Conservation (phyloP, 2,329 filamentous ascomycete genomes). For the Alternaria sp. region DNA sequence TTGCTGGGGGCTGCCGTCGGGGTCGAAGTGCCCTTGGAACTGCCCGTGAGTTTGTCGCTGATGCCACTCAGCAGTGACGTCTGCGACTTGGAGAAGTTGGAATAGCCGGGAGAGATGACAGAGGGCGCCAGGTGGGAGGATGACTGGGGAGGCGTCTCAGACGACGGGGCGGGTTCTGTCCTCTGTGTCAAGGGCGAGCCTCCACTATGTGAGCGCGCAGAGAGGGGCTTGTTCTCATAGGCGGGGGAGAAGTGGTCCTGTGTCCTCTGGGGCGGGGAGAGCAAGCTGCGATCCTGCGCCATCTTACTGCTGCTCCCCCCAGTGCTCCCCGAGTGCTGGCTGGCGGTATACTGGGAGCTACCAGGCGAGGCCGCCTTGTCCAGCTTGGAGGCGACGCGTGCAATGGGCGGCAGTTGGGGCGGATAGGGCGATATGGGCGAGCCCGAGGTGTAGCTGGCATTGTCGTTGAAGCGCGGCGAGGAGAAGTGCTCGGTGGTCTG, state of each 20-base stretch:
- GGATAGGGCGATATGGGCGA: conserved; percentile 49
- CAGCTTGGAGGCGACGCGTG: conserved; percentile 46
- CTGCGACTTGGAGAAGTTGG: conserved; percentile 40
- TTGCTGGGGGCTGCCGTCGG: conserved; percentile 34
- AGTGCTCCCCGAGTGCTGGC: conserved; percentile 17
- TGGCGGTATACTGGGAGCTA: conserved; percentile 17
- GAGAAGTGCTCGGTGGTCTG: conserved; percentile 38
- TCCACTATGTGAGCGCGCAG: conserved; percentile 24
- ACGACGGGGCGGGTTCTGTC: conserved; percentile 20
- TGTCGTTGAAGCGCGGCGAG: conserved; percentile 41
- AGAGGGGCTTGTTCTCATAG: conserved; percentile 26
- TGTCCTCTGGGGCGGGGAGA: conserved; percentile 26
- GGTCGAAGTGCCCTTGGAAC: conserved; percentile 26
- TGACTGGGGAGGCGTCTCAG: conserved; percentile 26
- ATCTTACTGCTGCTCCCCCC: conserved; percentile 8
- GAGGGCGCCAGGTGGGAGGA: conserved; percentile 32
- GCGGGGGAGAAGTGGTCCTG: conserved; percentile 27
- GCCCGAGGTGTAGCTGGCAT: conserved; percentile 34
- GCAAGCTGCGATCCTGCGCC: conserved; percentile 22
- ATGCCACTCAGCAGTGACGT: conserved; percentile 42
- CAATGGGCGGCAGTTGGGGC: conserved; percentile 49
- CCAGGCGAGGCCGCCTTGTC: conserved; percentile 25
- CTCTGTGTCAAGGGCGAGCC: conserved; percentile 36
- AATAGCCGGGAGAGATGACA: conserved; percentile 33
- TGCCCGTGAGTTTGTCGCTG: conserved; percentile 38